Base-by-base conservation (phyloP, 352 stramenopile genomes). In the Pythium rhizo-oryzae region DNA sequence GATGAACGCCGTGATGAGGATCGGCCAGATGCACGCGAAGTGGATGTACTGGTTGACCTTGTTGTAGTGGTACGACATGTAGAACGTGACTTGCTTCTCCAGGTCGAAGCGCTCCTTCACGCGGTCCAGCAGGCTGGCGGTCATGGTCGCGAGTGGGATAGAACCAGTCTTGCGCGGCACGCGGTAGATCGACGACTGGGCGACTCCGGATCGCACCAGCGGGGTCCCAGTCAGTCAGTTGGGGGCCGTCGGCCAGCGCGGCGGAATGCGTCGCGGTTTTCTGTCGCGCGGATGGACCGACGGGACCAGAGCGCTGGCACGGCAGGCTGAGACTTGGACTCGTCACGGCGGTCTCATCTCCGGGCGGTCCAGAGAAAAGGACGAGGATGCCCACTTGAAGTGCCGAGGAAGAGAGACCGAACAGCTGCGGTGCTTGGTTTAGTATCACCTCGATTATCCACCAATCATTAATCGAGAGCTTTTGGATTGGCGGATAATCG, bases 21-120 rank as follows among this genome's bases (percentile, higher is more conserved):
- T 93, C 60, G 85, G 88, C 82, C 85, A 94, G 71, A 96, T 93
- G 73, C 84, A 96, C 24, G 74, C 52, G 37, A 96, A 81, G 72
- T 96, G 89, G 65, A 96, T 91, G 54, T 30, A 74, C 78, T 92
- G 78, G 76, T 96, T 96, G 59, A 87, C 70, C 60, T 76, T 77
- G 73, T 96, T 84, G 78, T 86, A 71, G 70, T 96, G 89, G 79
- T 96, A 96, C 25, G 83, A 91, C 39, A 91, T 69, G 74, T 96
- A 96, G 78, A 96, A 96, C 24, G 75, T 78, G 49, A 96, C 69
- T 62, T 94, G 86, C 68, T 92, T 91, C 71, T 95, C 85, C 50
- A 95, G 69, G 69, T 92, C 67, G 65, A 93, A 93, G 68, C 85
- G 83, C 28, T 92, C 79, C 4, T 75, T 62, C 63, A 85, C 68